Base-by-base conservation (phyloP, 768 basidiomycete species). In the Leccinellum luteum region DNA sequence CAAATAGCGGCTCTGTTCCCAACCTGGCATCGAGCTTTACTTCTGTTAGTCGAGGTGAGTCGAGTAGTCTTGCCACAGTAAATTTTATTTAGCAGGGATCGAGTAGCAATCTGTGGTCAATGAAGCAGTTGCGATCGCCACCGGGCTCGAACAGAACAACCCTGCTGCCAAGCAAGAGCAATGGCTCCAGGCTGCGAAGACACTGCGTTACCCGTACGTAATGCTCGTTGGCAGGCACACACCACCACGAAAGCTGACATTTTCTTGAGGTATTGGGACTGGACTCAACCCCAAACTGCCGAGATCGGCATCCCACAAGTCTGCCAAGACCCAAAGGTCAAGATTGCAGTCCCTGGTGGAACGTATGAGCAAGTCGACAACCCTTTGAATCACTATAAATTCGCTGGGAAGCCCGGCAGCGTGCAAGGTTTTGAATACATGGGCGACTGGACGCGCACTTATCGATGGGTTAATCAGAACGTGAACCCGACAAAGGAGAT, bases 1-100 rank as follows among this genome's bases (percentile, higher is more conserved):
- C 15, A n/a, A 38, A 52, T 25, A 66, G 64, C 64, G 45, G 55
- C 65, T 30, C 23, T 66, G n/a, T 66, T 66, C 47, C 64, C 64
- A 23, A 45, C 65, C 15, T 66, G 64, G 64, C 65, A 66, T 13
- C 61, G 64, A 45, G 45, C 60, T 19, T 41, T 56, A n/a, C 0
- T 60, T 30, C 6, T 66, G 51, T 52, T 66, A 17, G 15, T 58
- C 9, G 64, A 66, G 50, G 64, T 61, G 19, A 30, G 55, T 51
- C 12, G 1, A 10, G 6, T 9, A 21, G 31, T 47, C 34, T 7
- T 4, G 1, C 15, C 5, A 9, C 19, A 1, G 30, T 23, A 3
- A 4, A 10, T 21, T 32, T 4, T 4, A 27, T 31, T 25, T 6
- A 17, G 35, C 6, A 27, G 1, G 17, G 6, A 4, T 31, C 8